These are phyloP conservation scores for Petunia axillaris DNA, from an alignment of 257 asterid genomes.

Conservation along the genomic window DNA sequence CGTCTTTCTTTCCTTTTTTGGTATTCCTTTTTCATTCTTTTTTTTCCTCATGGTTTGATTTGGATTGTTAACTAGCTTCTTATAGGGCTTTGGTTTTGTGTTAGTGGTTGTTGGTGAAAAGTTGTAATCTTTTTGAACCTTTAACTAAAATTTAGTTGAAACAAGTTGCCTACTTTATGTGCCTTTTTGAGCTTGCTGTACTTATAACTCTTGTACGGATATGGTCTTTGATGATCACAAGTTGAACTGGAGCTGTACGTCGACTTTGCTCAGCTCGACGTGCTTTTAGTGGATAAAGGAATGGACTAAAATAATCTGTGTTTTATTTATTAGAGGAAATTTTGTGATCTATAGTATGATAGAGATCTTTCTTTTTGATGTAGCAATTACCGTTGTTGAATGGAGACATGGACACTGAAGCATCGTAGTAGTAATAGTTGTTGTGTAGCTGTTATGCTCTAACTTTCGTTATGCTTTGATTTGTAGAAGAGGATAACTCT, in stretches of 20 bases:
- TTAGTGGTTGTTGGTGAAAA: slow-evolving; percentile 35
- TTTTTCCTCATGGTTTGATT: slow-evolving; percentile 22
- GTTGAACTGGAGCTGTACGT: not conserved
- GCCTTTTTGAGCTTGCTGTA: not conserved
- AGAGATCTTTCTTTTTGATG: not conserved
- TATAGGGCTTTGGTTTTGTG: slow-evolving; percentile 38
- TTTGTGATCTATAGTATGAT: slow-evolving; percentile 22
- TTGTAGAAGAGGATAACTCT: slow-evolving; percentile 42
- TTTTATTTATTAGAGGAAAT: not conserved
- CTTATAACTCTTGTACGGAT: not conserved
- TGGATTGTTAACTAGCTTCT: slow-evolving; percentile 32
- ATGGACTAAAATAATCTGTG: slow-evolving; percentile 12
- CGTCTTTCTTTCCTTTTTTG: slow-evolving; percentile 16
- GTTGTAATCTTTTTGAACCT: slow-evolving; percentile 38
- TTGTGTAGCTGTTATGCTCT: not conserved
- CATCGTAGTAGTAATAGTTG: not conserved
- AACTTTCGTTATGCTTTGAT: slow-evolving; percentile 21
- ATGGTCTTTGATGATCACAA: not conserved
- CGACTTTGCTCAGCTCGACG: not conserved
- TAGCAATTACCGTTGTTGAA: not conserved
- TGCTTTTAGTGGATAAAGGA: not conserved
- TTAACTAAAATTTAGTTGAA: not conserved
- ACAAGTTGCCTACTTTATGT: slow-evolving; percentile 15
- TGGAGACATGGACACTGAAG: not conserved
- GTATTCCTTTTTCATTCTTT: slow-evolving; percentile 5